Evolutionary conservation across 495 filamentous ascomycete genomes (phyloP).

Genomic region (Mycothermus thermophilus): DNA sequence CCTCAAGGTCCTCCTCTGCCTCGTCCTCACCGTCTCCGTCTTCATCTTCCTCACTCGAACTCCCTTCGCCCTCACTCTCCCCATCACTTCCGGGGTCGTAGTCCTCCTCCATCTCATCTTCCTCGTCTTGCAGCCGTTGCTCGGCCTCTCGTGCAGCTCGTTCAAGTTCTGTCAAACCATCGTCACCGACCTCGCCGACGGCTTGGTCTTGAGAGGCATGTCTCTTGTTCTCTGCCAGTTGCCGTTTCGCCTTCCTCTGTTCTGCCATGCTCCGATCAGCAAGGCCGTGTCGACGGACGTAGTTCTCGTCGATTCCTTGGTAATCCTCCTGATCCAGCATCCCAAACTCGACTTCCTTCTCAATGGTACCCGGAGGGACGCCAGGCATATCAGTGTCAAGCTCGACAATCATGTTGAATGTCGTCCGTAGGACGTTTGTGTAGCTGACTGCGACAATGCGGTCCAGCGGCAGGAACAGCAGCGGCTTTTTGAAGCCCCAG

Average conservation of each 20-base stretch:
- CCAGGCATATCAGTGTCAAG: slow-evolving; percentile 22
- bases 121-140: slow-evolving; percentile 44
- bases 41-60: slow-evolving; percentile 34
- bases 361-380: slow-evolving; percentile 22
- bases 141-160: slow-evolving; percentile 38
- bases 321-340: slow-evolving; percentile 85
- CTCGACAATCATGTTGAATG: slow-evolving; percentile 81
- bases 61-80: slow-evolving; percentile 57
- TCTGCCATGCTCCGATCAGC: slow-evolving; percentile 91
- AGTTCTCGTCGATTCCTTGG: slow-evolving; percentile 60
- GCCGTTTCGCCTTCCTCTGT: slow-evolving; percentile 60
- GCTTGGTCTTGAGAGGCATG: slow-evolving; percentile 52
- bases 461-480: slow-evolving; percentile 72
- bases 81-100: slow-evolving; percentile 70
- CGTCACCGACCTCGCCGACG: slow-evolving; percentile 39
- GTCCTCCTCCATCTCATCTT: slow-evolving; percentile 83
- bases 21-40: slow-evolving; percentile 37
- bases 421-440: slow-evolving; percentile 77
- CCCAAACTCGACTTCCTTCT: slow-evolving; percentile 63
- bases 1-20: slow-evolving; percentile 34
- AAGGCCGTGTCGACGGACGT: slow-evolving; percentile 65
- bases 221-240: slow-evolving; percentile 33
- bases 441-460: slow-evolving; percentile 72
- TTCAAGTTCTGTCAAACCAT: slow-evolving; percentile 46
- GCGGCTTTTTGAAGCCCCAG: slow-evolving; percentile 91